Evolutionary conservation across 1,139 yeast genomes (phyloP).

Genomic region (Debaryomyces sp.): DNA sequence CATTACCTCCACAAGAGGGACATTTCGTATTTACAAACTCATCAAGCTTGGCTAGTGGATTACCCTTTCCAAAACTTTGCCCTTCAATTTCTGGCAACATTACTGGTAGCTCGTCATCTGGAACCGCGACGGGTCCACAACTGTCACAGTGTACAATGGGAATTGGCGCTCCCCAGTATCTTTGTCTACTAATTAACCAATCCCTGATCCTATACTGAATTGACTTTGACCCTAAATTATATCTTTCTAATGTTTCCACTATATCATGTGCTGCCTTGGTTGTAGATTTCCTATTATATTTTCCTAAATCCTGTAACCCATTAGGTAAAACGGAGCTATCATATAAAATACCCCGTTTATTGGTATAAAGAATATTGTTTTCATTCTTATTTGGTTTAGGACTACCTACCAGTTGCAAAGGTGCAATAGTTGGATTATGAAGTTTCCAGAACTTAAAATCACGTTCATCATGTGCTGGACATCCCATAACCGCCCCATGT

Average conservation of each 20-base stretch:
- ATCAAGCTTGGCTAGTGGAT: conserved; percentile 67
- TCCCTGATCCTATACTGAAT: conserved; percentile 75
- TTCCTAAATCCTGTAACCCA: conserved; percentile 44
- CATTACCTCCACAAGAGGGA: conserved; percentile 76
- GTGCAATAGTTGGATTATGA: conserved; percentile 52
- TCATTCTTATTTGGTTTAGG: conserved; percentile 7
- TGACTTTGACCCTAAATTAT: conserved; percentile 46
- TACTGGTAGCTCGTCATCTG: conserved; percentile 84
- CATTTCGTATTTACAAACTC: conserved; percentile 77
- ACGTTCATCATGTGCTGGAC: conserved; percentile 90
- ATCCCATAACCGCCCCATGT: conserved; percentile 95
- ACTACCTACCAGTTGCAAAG: conserved; percentile 49
- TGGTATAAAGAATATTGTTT: conserved; percentile 44
- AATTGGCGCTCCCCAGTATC: conserved; percentile 99
- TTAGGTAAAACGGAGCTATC: conserved; percentile 26
- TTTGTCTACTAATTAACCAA: conserved; percentile 92
- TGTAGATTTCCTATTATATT: conserved; percentile 51
- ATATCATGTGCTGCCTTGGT: conserved; percentile 57
- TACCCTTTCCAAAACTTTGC: conserved; percentile 55
- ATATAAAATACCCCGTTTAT: conserved; percentile 56
- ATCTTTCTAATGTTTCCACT: conserved; percentile 39
- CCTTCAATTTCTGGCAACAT: conserved; percentile 60
- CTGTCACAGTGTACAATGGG: conserved; percentile 84
- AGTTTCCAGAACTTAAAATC: conserved; percentile 79
- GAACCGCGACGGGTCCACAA: conserved; percentile 92